Evolutionary conservation across 1,284 basidiomycete genomes (phyloP), one percentile per base, ranked within the genome.

Genomic region (Meira miltonrushii): DNA sequence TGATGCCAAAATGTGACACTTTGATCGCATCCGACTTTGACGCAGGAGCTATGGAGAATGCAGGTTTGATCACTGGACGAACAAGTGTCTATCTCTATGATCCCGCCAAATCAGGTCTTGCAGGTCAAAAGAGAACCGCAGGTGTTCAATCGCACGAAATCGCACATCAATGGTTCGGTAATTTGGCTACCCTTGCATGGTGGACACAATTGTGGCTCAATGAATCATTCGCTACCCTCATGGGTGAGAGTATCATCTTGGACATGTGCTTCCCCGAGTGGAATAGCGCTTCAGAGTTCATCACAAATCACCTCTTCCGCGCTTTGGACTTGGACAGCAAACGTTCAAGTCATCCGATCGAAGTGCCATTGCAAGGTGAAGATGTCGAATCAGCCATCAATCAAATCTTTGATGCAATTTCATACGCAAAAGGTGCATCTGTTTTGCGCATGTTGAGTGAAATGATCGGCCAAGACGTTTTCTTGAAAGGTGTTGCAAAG

Each of bases 111-210:
- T 84, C 85, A 10, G 88, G 91, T 67, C 80, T 92, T 38, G 79
- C 81, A 15, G 88, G 87, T 54, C 90, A 88, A 82, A 90, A 93
- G 79, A 82, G 84, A 25, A 86, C 95, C 44, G 89, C 89, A 1
- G 80, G 83, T 17, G 85, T 86, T 0, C 90, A 92, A 80, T 86
- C 85, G 78, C 91, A 93, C 70, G 90, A 92, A 79, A 74, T 78
- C 15, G 79, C 78, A 8, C 79, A 80, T 66, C 78, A 79, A 85
- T 77, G 71, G 71, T 92, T 92, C 73, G 90, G 90, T 50, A 87
- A 93, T 78, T 89, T 92, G 71, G 88, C 89, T 15, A 94, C 90
- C 1, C 92, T 92, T 88, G 85, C 85, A 70, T 95, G 90, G 90
- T 94, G 92, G 91, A 88, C 70, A 54, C 64, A 68, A 72, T 66